Conservation (phyloP, 2,329 filamentous ascomycete species). For the Paraphoma chrysanthemicola region DNA sequence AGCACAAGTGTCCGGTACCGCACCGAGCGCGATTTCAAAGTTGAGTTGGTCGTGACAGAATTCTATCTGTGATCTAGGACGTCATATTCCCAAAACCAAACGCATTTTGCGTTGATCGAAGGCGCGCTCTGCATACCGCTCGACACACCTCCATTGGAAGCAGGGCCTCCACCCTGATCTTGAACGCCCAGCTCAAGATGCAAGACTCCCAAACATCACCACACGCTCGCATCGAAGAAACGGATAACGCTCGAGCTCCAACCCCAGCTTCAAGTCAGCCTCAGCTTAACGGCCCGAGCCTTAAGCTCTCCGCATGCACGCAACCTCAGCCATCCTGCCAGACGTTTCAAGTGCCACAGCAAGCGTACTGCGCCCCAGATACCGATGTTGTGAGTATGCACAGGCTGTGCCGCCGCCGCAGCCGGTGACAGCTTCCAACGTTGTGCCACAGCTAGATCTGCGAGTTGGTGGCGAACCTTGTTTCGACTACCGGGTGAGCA, state of each 20-base stretch:
- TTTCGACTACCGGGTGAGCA: background rate
- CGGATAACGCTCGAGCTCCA: too few species aligned
- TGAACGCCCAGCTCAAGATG: too few species aligned
- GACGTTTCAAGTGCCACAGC: background rate
- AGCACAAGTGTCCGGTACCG: background rate
- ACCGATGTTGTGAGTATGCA: background rate
- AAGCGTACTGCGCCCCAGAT: background rate
- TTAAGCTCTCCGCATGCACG: background rate
- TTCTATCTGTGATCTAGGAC: background rate
- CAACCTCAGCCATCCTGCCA: background rate
- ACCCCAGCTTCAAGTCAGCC: background rate
- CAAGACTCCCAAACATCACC: background rate
- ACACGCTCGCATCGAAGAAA: too few species aligned
- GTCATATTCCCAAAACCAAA: background rate
- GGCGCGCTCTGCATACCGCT: too few species aligned
- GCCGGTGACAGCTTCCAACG: background rate
- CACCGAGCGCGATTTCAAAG: background rate
- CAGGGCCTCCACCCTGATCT: too few species aligned
- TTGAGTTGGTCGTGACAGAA: too few species aligned
- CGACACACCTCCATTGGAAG: too few species aligned
- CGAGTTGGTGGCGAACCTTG: conserved; percentile 6
- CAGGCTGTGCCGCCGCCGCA: background rate
- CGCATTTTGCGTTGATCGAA: too few species aligned
- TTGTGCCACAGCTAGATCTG: background rate
- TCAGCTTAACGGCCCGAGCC: background rate